These are phyloP conservation scores for Candida maltosa DNA, from an alignment of 805 yeast species.

Conservation along the genomic window DNA sequence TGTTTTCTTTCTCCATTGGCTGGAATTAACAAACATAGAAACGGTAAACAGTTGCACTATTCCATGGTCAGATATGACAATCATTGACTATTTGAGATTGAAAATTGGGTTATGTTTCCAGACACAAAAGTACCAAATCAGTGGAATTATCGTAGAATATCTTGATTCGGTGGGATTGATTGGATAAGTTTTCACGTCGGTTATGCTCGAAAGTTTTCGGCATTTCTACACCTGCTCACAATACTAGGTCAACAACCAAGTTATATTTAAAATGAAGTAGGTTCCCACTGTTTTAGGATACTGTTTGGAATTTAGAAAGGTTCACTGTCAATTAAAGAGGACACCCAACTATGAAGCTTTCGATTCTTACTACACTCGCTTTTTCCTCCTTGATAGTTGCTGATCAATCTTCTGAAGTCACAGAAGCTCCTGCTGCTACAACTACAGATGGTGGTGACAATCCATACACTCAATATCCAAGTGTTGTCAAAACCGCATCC, in stretches of 20 bases:
- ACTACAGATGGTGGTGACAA: constrained; percentile 4
- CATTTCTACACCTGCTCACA: neutral
- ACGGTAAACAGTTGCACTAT: too few relatives aligned
- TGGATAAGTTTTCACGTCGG: constrained; percentile 1
- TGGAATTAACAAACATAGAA: too few relatives aligned
- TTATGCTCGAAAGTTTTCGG: neutral
- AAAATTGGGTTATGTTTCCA: too few relatives aligned
- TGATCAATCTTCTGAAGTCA: neutral
- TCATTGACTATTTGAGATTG: too few relatives aligned
- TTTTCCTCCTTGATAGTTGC: constrained; percentile 4
- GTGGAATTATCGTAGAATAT: too few relatives aligned
- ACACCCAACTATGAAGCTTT: constrained; percentile 3
- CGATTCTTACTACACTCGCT: constrained; percentile 5
- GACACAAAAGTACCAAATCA: too few relatives aligned
- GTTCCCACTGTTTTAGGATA: neutral
- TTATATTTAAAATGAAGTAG: neutral
- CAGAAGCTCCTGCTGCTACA: constrained; percentile 1
- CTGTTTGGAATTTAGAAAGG: neutral
- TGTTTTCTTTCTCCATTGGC: too few relatives aligned
- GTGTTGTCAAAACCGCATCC: constrained; percentile 44
- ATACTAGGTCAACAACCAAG: neutral
- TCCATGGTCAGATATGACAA: too few relatives aligned
- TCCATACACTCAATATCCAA: constrained; percentile 21
- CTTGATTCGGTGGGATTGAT: too few relatives aligned
- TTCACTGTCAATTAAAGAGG: neutral